Percentiles rank a stretch among this genome's conserved stretches.
Conservation (phyloP, 768 basidiomycete species). For the Saitozyma podzolica region DNA sequence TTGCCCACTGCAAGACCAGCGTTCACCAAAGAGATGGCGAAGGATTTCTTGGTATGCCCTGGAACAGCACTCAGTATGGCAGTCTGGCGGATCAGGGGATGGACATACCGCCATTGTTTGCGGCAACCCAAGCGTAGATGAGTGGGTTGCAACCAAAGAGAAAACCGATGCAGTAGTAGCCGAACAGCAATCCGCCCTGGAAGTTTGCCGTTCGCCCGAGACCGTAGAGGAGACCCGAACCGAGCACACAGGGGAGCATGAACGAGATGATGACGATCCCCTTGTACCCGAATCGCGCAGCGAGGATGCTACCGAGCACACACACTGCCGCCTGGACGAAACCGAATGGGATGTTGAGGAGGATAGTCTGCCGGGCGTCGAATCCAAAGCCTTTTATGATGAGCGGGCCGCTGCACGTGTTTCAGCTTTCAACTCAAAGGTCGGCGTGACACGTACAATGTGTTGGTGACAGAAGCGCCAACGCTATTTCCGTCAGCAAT, state of each 20-base stretch:
- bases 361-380: conserved; percentile 54
- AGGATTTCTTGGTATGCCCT: conserved; percentile 41
- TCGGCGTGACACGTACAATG: too few species aligned
- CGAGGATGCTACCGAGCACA: conserved; percentile 50
- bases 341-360: conserved; percentile 59
- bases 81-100: too few species aligned
- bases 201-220: too few species aligned
- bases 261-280: conserved; percentile 8
- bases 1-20: conserved; percentile 56
- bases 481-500: conserved; percentile 55
- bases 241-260: conserved; percentile 11
- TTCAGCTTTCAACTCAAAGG: too few species aligned
- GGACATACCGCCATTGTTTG: conserved; percentile 32
- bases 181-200: conserved; percentile 22
- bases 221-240: conserved; percentile 14
- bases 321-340: conserved; percentile 54
- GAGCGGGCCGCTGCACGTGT: conserved; percentile 52
- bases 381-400: conserved; percentile 58
- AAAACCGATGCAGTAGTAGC: conserved; percentile 50
- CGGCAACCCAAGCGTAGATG: conserved; percentile 22
- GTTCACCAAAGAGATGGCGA: conserved; percentile 56
- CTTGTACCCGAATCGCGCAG: conserved; percentile 20
- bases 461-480: conserved; percentile 25
- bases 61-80: too few species aligned
- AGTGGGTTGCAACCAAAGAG: conserved; percentile 49